Evolutionary conservation across 225 moss, liverwort and hornwort genomes (phyloP).

Genomic region (Pseudoscleropodium purum): DNA sequence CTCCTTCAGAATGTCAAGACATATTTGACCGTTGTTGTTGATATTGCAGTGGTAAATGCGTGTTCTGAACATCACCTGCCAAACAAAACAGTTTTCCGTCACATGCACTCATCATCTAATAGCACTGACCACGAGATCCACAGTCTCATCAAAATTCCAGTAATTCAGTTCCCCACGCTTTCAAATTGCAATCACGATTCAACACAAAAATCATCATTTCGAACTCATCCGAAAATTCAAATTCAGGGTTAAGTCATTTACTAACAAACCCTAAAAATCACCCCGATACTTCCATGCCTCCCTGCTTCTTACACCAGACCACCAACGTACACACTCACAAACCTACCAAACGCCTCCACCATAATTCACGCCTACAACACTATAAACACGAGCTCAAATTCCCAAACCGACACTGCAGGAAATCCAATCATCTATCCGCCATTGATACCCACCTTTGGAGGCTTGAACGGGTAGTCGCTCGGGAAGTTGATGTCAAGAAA

Average conservation of each 20-base stretch:
- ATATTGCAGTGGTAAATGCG: conserved; percentile 99
- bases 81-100: background rate
- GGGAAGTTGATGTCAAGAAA: conserved; percentile 98
- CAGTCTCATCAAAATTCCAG: background rate
- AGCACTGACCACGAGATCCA: background rate
- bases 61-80: conserved; percentile 97
- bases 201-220: background rate
- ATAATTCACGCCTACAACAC: background rate
- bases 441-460: conserved; percentile 65
- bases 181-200: background rate
- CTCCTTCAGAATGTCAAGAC: conserved; percentile 91
- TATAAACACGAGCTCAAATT: background rate
- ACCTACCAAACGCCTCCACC: background rate
- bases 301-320: background rate
- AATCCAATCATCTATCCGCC: background rate
- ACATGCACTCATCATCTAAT: background rate
- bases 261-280: conserved; percentile 26
- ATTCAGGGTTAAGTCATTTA: background rate
- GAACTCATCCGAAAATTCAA: background rate
- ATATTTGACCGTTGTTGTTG: conserved; percentile 99
- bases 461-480: conserved; percentile 95
- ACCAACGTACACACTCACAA: background rate
- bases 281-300: background rate
- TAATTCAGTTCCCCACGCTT: background rate
- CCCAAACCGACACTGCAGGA: background rate